Conservation (phyloP, 208 protist genomes). For the Trypanosoma congolense region DNA sequence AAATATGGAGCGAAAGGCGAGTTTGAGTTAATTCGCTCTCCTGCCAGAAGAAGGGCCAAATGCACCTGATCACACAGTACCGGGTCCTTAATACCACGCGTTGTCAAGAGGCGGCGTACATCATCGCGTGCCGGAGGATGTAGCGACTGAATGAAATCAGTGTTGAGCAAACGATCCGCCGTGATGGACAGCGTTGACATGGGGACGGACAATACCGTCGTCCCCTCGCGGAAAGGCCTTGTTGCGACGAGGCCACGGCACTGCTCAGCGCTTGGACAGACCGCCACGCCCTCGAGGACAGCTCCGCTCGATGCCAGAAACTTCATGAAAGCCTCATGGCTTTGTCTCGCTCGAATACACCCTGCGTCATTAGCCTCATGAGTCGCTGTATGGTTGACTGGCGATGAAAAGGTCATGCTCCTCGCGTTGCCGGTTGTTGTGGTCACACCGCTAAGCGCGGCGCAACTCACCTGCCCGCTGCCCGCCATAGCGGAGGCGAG, state of each 20-base stretch:
- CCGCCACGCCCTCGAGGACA: constrained; percentile 37
- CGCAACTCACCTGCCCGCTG: not conserved
- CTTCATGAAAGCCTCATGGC: constrained; percentile 6
- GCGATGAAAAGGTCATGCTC: too few relatives aligned
- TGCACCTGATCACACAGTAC: constrained; percentile 70
- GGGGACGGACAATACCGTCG: constrained; percentile 60
- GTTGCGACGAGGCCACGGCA: constrained; percentile 51
- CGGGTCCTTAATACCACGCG: constrained; percentile 58
- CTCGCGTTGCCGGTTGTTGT: not conserved
- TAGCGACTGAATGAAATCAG: constrained; percentile 17
- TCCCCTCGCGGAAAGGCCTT: constrained; percentile 41
- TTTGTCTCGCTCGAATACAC: not conserved
- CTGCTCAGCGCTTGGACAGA: constrained; percentile 30
- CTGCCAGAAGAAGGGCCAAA: constrained; percentile 65
- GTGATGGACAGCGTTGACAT: constrained; percentile 37
- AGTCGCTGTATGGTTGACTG: not conserved
- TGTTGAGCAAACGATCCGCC: constrained; percentile 33
- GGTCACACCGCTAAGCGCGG: not conserved
- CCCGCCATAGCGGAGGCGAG: not conserved
- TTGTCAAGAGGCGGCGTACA: constrained; percentile 41
- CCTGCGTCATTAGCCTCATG: not conserved
- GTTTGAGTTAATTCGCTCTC: constrained; percentile 40
- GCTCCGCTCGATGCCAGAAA: constrained; percentile 21
- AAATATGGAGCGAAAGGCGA: constrained; percentile 54
- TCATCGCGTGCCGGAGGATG: constrained; percentile 46